phyloP scores from a whole-genome alignment of 495 filamentous ascomycete genomes.

The Bombardia bombarda region DNA sequence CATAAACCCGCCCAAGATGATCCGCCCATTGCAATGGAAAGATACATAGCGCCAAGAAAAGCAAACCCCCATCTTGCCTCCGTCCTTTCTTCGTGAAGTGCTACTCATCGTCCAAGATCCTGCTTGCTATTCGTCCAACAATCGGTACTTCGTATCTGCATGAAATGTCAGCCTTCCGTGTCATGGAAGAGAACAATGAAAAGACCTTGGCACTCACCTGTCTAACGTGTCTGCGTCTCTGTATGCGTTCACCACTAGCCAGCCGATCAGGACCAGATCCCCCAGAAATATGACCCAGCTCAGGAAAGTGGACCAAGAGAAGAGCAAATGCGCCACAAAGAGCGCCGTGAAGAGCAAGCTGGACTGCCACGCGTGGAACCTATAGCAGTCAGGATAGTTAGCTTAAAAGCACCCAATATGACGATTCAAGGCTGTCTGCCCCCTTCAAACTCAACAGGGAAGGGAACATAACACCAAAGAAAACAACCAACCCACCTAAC shows the following conservation, averaged over 20 bases:
- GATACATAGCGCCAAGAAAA: not conserved
- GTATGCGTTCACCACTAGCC: conserved; percentile 72
- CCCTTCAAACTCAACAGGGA: no score
- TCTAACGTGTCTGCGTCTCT: conserved; percentile 85
- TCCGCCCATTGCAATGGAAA: not conserved
- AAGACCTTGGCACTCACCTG: conserved; percentile 43
- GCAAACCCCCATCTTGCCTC: not conserved
- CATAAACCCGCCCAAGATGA: not conserved
- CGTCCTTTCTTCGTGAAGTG: not conserved
- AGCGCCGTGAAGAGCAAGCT: conserved; percentile 77
- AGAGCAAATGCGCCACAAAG: conserved; percentile 78
- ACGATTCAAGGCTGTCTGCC: no score
- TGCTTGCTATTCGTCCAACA: conserved; percentile 76
- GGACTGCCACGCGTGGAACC: conserved; percentile 95
- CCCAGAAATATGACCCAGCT: conserved; percentile 74
- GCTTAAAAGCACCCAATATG: no score
- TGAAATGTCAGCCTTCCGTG: conserved; percentile 2
- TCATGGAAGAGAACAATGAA: not conserved
- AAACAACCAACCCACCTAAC: conserved; percentile 59
- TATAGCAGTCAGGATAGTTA: conserved; percentile 19
- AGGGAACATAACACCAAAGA: not conserved
- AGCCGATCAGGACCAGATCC: conserved; percentile 71
- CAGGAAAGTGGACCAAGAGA: conserved; percentile 75
- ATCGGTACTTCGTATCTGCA: conserved; percentile 74
- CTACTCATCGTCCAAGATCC: conserved; percentile 87